phyloP scores from a whole-genome alignment of 2,329 filamentous ascomycete species.

The Exophiala aquamarina region DNA sequence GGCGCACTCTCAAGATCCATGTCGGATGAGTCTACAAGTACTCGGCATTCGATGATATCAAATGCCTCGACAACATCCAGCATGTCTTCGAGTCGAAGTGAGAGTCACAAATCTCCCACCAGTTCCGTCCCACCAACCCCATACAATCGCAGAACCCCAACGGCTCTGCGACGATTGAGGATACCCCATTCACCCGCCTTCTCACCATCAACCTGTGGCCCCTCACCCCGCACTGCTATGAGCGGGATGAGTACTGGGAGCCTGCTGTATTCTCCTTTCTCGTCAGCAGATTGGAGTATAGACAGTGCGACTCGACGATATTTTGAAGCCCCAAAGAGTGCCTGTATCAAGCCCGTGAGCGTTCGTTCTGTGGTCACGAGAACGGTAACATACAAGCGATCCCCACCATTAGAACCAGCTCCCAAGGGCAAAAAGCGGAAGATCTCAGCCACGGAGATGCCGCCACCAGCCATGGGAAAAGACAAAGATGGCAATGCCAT shows the following conservation, averaged over 20 bases:
- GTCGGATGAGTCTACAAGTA: slow-evolving; percentile 43
- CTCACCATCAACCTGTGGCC: slow-evolving; percentile 55
- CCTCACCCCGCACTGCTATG: slow-evolving; percentile 67
- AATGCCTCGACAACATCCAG: slow-evolving; percentile 41
- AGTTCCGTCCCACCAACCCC: slow-evolving; percentile 61
- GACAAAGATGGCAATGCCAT: slow-evolving; percentile 12
- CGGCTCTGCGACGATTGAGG: slow-evolving; percentile 62
- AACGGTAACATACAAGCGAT: slow-evolving; percentile 81
- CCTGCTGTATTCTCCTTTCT: slow-evolving; percentile 70
- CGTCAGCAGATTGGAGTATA: slow-evolving; percentile 72
- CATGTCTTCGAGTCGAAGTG: slow-evolving; percentile 52
- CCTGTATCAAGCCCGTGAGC: slow-evolving; percentile 63
- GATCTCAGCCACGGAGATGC: slow-evolving; percentile 37
- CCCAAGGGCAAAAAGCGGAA: slow-evolving; percentile 92
- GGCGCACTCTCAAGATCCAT: slow-evolving; percentile 43
- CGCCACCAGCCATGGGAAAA: slow-evolving; percentile 11
- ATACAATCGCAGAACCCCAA: slow-evolving; percentile 59
- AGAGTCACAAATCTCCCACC: slow-evolving; percentile 58
- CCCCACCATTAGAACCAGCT: slow-evolving; percentile 76
- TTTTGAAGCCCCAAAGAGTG: slow-evolving; percentile 60
- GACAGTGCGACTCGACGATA: slow-evolving; percentile 66
- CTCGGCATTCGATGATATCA: slow-evolving; percentile 36
- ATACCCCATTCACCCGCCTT: slow-evolving; percentile 74
- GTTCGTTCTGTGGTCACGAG: slow-evolving; percentile 91
- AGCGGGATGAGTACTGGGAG: slow-evolving; percentile 34